A percentile compares a stretch with the other conserved stretches of the same genome.
Conservation (phyloP, 768 basidiomycete species). For the Russula foetens region DNA sequence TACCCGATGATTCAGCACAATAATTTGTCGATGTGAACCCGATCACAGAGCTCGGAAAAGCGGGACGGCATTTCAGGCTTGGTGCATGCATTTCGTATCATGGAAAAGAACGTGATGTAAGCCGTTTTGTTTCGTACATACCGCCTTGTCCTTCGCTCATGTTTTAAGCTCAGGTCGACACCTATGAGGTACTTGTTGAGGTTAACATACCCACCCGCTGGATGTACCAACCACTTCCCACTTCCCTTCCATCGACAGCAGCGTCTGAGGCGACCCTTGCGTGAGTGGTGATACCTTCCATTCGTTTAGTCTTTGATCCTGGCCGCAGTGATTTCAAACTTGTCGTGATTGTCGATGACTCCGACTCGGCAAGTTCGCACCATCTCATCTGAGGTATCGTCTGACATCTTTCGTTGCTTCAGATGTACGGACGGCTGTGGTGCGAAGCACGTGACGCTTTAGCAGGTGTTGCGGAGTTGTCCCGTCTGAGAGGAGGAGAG, state of each 20-base stretch:
- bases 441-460: slow-evolving; percentile 33
- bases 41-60: slow-evolving; percentile 30
- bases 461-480: slow-evolving; percentile 32
- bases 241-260: too few relatives aligned
- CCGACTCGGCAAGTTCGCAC: slow-evolving; percentile 28
- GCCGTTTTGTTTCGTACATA: background rate
- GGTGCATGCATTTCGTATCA: slow-evolving; percentile 29
- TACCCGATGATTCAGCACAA: too few relatives aligned
- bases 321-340: slow-evolving; percentile 32
- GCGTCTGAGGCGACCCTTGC: too few relatives aligned
- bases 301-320: background rate
- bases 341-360: slow-evolving; percentile 36
- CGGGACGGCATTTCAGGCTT: slow-evolving; percentile 24
- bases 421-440: slow-evolving; percentile 39
- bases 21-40: background rate
- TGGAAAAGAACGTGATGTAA: slow-evolving; percentile 30
- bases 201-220: slow-evolving; percentile 17
- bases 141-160: background rate
- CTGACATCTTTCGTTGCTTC: background rate
- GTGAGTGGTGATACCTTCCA: background rate
- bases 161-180: slow-evolving; percentile 21
- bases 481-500: slow-evolving; percentile 30
- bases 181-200: slow-evolving; percentile 32
- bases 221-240: background rate
- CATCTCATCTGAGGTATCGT: background rate